Conservation (phyloP, 805 yeast genomes). For the Lipomyces starkeyi region DNA sequence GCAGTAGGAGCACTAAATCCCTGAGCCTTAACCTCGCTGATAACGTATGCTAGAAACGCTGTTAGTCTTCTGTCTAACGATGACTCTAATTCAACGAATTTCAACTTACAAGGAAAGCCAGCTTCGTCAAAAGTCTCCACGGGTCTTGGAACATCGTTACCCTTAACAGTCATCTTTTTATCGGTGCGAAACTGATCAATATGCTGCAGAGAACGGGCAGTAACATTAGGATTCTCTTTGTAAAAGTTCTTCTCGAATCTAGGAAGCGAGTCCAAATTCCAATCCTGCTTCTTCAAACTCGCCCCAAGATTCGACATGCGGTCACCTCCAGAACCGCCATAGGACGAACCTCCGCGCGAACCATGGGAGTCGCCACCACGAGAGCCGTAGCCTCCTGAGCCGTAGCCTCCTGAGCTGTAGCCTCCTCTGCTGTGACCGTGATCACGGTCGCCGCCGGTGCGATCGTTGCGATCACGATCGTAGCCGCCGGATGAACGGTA, state of each 20-base stretch:
- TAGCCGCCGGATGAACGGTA: conserved; percentile 11
- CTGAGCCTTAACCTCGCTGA: conserved; percentile 83
- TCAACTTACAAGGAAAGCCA: conserved; percentile 73
- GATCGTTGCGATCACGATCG: conserved; percentile 22
- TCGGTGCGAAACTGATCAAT: conserved; percentile 76
- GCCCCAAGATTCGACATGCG: conserved; percentile 57
- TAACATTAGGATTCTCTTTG: conserved; percentile 79
- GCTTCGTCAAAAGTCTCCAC: conserved; percentile 93
- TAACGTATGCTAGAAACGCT: conserved; percentile 64
- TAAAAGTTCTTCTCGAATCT: conserved; percentile 95
- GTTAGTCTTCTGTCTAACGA: not conserved
- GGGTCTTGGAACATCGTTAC: conserved; percentile 91
- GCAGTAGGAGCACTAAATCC: conserved; percentile 96
- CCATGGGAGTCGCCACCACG: conserved; percentile 37
- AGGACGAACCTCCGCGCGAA: conserved; percentile 47
- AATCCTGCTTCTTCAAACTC: conserved; percentile 72
- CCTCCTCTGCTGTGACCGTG: no score
- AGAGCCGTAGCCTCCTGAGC: conserved; percentile 12
- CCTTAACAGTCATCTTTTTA: conserved; percentile 83
- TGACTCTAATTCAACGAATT: not conserved
- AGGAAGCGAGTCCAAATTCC: conserved; percentile 79
- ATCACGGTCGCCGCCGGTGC: conserved; percentile 7
- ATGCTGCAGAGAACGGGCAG: conserved; percentile 75
- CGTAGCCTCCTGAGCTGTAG: not conserved
- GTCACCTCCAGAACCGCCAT: conserved; percentile 51